A percentile compares a stretch with the other conserved stretches of the same genome.
Evolutionary conservation across 352 stramenopile species (phyloP).

Genomic region (Phytophthora citrophthora): DNA sequence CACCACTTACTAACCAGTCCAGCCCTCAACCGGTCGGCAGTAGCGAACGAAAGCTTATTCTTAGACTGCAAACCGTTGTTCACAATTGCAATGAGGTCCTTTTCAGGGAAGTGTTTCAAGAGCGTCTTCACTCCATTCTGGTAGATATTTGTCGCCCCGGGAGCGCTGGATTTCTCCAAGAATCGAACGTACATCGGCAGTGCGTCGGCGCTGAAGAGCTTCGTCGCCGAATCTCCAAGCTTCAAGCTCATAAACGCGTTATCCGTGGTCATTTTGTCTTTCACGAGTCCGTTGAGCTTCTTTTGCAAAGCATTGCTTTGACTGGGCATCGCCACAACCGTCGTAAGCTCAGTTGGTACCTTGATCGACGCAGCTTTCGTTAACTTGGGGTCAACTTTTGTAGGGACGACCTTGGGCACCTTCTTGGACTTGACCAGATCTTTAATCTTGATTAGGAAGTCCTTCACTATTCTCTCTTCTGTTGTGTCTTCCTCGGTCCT

Average conservation of each 20-base stretch:
- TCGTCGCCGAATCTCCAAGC: background rate
- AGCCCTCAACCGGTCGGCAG: background rate
- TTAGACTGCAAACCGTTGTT: background rate
- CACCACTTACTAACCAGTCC: background rate
- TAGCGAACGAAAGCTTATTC: background rate
- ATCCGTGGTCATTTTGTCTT: background rate
- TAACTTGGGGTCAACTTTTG: constrained; percentile 1
- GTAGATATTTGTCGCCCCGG: background rate
- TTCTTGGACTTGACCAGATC: background rate
- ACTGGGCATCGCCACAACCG: background rate
- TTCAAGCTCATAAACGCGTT: background rate
- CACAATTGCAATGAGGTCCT: background rate
- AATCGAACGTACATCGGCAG: background rate
- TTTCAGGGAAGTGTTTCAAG: background rate
- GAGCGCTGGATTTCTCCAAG: background rate
- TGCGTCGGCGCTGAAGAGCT: background rate
- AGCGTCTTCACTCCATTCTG: background rate
- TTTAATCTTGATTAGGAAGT: constrained; percentile 1
- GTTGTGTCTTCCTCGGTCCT: background rate
- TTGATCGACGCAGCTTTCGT: background rate
- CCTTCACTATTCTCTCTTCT: background rate
- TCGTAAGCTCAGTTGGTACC: background rate
- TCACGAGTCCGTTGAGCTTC: background rate
- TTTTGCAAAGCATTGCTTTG: background rate
- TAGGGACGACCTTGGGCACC: background rate